Evolutionary conservation across 2,329 filamentous ascomycete species (phyloP).

Genomic region (Monilinia polystroma): DNA sequence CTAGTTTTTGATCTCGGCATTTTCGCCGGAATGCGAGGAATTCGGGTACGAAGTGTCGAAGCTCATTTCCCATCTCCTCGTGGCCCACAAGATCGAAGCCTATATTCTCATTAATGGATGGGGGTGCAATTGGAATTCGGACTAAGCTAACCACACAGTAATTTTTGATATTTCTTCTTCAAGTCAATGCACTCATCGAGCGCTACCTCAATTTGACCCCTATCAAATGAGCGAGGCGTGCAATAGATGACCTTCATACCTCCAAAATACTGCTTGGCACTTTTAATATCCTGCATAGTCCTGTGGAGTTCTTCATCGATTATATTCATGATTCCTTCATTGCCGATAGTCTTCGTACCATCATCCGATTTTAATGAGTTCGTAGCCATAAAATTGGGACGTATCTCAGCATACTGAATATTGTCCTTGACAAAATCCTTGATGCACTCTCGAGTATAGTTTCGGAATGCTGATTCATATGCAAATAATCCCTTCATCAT

Average conservation of each 20-base stretch:
- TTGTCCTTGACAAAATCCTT: constrained; percentile 62
- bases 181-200: constrained; percentile 62
- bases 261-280: constrained; percentile 50
- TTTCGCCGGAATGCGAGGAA: constrained; percentile 56
- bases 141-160: constrained; percentile 59
- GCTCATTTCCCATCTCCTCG: constrained; percentile 63
- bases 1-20: constrained; percentile 49
- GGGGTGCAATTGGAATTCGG: background rate
- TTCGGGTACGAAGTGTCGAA: constrained; percentile 54
- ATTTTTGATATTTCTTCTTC: constrained; percentile 54
- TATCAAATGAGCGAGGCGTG: constrained; percentile 60
- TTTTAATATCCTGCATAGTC: constrained; percentile 47
- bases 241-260: constrained; percentile 72
- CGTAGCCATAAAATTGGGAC: constrained; percentile 64
- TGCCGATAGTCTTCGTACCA: constrained; percentile 52
- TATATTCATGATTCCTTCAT: constrained; percentile 59
- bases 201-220: constrained; percentile 49
- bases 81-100: constrained; percentile 69
- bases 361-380: constrained; percentile 62
- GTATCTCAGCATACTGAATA: constrained; percentile 70
- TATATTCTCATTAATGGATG: constrained; percentile 35
- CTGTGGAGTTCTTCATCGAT: constrained; percentile 54
- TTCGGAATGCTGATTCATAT: constrained; percentile 60
- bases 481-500: constrained; percentile 73
- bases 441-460: constrained; percentile 60